Evolutionary conservation across 495 filamentous ascomycete species (phyloP).

Genomic region (Chaetomium tenue): DNA sequence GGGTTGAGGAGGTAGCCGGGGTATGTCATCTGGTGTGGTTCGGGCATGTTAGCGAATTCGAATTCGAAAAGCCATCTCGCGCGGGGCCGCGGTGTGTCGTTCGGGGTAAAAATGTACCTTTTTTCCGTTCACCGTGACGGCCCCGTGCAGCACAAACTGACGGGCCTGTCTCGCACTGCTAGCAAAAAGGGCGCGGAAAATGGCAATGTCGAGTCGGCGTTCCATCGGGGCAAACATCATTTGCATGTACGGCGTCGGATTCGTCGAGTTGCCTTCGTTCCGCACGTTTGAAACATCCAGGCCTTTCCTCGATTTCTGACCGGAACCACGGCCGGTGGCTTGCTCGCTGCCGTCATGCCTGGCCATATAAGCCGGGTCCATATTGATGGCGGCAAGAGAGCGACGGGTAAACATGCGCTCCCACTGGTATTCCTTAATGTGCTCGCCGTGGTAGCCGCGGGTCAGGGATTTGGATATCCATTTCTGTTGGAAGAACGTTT

Average conservation of each 20-base stretch:
- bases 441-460: conserved; percentile 90
- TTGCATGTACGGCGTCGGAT: conserved; percentile 76
- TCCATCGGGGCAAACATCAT: conserved; percentile 93
- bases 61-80: not conserved
- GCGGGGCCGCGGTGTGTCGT: too few relatives aligned
- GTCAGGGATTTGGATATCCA: conserved; percentile 80
- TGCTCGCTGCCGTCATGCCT: conserved; percentile 72
- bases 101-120: conserved; percentile 57
- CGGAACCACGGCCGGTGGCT: conserved; percentile 79
- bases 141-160: conserved; percentile 89
- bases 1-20: conserved; percentile 95
- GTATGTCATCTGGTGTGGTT: conserved; percentile 72
- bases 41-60: not conserved
- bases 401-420: conserved; percentile 81
- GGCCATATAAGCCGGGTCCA: conserved; percentile 76
- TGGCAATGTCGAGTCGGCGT: conserved; percentile 82
- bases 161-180: conserved; percentile 92
- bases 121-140: conserved; percentile 93
- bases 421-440: conserved; percentile 87
- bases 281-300: not conserved
- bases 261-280: not conserved
- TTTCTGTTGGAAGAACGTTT: conserved; percentile 97
- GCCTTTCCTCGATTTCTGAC: conserved; percentile 30
- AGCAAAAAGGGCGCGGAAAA: conserved; percentile 90
- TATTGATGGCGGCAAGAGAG: conserved; percentile 75